Evolutionary conservation across 1,284 basidiomycete species (phyloP), one percentile per base, ranked within the genome.

Genomic region (Trichosporon sp.): DNA sequence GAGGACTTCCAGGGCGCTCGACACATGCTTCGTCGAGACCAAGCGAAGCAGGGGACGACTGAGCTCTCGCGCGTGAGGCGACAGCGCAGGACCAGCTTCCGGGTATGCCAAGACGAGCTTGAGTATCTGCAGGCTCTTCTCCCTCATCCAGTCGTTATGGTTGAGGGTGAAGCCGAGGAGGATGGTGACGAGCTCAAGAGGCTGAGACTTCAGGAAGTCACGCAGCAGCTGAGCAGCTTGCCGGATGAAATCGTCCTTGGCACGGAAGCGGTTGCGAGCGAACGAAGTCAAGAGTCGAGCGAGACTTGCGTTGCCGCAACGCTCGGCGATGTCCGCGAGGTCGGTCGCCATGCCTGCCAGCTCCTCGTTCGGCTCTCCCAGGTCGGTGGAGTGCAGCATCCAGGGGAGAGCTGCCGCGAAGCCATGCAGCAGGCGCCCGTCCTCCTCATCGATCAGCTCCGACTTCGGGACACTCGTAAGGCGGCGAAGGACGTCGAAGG

Each of bases 191-290:
- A 95, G 35, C 86, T 89, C 90, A 87, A 94, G 79, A 86, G 87
- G 75, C 87, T 89, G 64, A 79, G 75, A 75, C 77, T 25, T 88
- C 88, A 84, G 72, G 69, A 91, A 95, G 76, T 95, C 92, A 32
- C 92, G 89, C 53, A 98, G 86, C 74, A 91, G 90, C 2, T 88
- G 86, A 21, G 93, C 90, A 0, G 93, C 94, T 79, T 98, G 94
- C 2, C 93, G 89, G 69, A 96, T 87, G 81, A 98, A 94, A 81
- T 98, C 95, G 68, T 98, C 95, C 78, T 91, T 91, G 1, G 93
- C 93, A 56, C 95, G 87, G 86, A 98, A 98, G 58, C 93, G 91
- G 25, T 87, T 86, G 81, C 92, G 93, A 51, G 92, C 89, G 73
- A 96, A 95, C 7, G 93, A 95, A 1, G 87, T 90, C 87, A 96